Base-by-base conservation (phyloP, 192 early-diverging fungal species). In the Dissophora ornata region DNA sequence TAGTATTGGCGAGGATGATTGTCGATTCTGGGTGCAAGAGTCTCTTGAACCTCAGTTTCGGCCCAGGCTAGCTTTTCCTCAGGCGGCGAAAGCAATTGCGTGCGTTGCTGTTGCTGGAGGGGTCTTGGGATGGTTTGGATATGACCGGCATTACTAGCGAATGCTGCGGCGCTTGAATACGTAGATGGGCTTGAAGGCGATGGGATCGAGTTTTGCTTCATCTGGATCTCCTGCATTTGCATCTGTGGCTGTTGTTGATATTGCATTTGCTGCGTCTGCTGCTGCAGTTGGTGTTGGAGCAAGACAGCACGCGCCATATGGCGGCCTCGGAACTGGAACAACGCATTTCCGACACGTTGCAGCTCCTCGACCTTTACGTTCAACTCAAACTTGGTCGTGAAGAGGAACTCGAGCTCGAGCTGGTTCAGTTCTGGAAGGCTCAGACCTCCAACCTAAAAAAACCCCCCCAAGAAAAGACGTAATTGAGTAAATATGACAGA, bases 341-440 rank as follows among this genome's bases (percentile, higher is more conserved):
- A 24, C 2, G 73, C 33, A 33, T 77, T 57, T 13, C 73, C 73
- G 26, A 67, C 54, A 2, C 65, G 33, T 13, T 92, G 85, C 16
- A 93, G 68, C 59, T 91, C 86, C n/a, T 87, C 82, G 0, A 83
- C 62, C 48, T 85, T 83, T 28, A 93, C 84, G 40, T 89, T 85
- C 22, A 93, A 61, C 38, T 93, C 85, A 68, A 93, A 93, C 49
- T 86, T 83, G 45, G 83, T 81, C 7, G 90, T 74, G 50, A 92
- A 91, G 50, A 93, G 63, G 40, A 93, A 84, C 79, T 93, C 90
- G 58, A 93, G 58, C 56, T 93, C 92, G 19, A 92, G 80, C 62
- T 89, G 87, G 70, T 93, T 93, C 62, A 93, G 67, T 80, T 93
- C 92, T 0, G 49, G 75, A 25, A 91, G 66, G 4, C 89, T 84